Evolutionary conservation across 805 yeast genomes (phyloP).

Genomic region (Metschnikowia orientalis): DNA sequence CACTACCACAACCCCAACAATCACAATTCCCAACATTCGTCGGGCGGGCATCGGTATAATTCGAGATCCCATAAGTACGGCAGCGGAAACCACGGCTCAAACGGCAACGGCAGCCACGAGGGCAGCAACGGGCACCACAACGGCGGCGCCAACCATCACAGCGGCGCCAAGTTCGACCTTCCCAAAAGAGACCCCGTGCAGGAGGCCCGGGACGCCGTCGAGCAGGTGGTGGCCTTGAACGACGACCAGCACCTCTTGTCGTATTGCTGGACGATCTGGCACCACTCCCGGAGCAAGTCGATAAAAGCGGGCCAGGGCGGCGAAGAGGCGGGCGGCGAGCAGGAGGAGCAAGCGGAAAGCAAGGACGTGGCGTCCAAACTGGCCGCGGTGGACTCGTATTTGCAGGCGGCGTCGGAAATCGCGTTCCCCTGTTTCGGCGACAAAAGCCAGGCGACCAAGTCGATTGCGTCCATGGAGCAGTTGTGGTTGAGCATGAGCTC

Average conservation of each 20-base stretch:
- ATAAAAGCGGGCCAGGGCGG: conserved; percentile 14
- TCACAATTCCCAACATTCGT: too few species aligned
- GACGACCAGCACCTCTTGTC: conserved; percentile 37
- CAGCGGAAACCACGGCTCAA: conserved; percentile 8
- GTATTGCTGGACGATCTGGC: conserved; percentile 50
- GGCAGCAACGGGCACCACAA: conserved; percentile 8
- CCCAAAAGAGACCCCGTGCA: conserved; percentile 36
- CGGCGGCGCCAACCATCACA: conserved; percentile 2
- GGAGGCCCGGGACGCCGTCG: conserved; percentile 30
- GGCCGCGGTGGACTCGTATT: conserved; percentile 40
- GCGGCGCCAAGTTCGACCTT: conserved; percentile 19
- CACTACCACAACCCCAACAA: conserved; percentile 5
- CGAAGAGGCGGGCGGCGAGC: conserved; percentile 15
- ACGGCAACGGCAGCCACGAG: conserved; percentile 10
- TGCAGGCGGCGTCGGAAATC: conserved; percentile 44
- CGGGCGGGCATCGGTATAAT: conserved; percentile 9
- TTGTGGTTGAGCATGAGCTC: conserved; percentile 44
- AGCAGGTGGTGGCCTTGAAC: conserved; percentile 6
- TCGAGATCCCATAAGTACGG: conserved; percentile 9
- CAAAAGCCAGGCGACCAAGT: conserved; percentile 18
- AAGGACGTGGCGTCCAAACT: conserved; percentile 14
- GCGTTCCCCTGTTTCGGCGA: conserved; percentile 30
- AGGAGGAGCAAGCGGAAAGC: conserved; percentile 10
- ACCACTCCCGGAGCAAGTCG: conserved; percentile 35
- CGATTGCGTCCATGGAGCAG: conserved; percentile 49